Evolutionary conservation across 129 eudicot species (phyloP).

Genomic region (Ambrosia trifida): DNA sequence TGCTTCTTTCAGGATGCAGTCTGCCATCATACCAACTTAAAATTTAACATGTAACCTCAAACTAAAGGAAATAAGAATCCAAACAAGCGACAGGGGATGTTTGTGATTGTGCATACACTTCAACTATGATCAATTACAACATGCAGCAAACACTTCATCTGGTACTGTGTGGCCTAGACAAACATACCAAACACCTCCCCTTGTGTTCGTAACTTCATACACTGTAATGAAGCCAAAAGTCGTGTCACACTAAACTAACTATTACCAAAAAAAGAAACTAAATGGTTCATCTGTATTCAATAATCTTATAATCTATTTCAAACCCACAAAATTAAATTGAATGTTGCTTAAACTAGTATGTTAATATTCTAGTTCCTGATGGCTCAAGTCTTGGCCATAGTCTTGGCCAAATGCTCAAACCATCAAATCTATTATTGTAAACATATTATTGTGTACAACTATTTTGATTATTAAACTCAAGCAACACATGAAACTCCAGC

Average conservation of each 20-base stretch:
- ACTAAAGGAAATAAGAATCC: neutral
- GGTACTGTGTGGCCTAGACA: neutral
- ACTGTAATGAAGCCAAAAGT: neutral
- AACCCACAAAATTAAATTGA: neutral
- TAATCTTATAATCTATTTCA: neutral
- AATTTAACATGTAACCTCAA: neutral
- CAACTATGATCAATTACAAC: neutral
- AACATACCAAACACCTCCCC: neutral
- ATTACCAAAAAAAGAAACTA: too few relatives aligned
- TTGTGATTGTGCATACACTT: neutral
- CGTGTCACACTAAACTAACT: too few relatives aligned
- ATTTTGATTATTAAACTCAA: neutral
- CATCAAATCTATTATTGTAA: too few relatives aligned
- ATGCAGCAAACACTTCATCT: neutral
- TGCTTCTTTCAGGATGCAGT: too few relatives aligned
- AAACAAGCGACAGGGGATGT: neutral
- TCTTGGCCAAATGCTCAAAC: too few relatives aligned
- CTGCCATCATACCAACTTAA: too few relatives aligned
- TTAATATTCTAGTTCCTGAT: neutral
- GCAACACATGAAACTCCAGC: neutral
- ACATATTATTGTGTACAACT: too few relatives aligned
- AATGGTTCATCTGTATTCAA: constrained; percentile 2
- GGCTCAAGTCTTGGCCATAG: neutral
- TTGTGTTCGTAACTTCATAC: neutral
- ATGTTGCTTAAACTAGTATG: too few relatives aligned